A percentile compares a stretch with the other conserved stretches of the same genome.
Conservation (phyloP, 2,329 filamentous ascomycete genomes). For the Botrytis cinerea region DNA sequence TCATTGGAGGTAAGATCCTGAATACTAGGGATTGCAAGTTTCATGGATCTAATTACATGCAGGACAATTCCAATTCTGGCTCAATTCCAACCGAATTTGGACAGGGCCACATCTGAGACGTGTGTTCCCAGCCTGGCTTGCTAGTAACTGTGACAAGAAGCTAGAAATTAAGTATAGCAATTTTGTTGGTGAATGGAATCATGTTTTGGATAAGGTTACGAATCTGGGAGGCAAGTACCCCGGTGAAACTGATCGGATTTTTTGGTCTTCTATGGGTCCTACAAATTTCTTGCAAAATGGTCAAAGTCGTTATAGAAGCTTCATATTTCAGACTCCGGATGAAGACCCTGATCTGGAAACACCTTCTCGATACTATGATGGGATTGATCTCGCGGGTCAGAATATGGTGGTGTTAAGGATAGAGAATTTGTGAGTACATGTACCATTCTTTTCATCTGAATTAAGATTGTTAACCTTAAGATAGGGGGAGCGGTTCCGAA, state of each 20-base stretch:
- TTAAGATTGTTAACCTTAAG: neutral
- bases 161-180: neutral
- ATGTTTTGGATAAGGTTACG: neutral
- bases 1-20: constrained; percentile 1
- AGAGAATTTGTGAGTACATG: constrained; percentile 1
- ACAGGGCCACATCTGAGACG: constrained; percentile 9
- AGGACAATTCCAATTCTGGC: constrained; percentile 19
- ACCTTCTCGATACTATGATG: constrained; percentile 6
- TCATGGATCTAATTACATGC: neutral
- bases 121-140: constrained; percentile 11
- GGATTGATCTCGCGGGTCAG: neutral
- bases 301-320: constrained; percentile 8
- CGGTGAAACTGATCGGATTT: constrained; percentile 11
- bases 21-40: accelerated
- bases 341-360: neutral
- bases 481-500: neutral
- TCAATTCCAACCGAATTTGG: neutral
- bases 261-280: constrained; percentile 2
- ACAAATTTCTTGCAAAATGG: constrained; percentile 1
- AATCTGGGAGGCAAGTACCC: neutral
- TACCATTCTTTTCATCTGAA: neutral
- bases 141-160: neutral
- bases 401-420: constrained; percentile 12
- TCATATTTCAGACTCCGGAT: neutral
- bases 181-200: constrained; percentile 14